Evolutionary conservation across 345 rosid species (phyloP).

Genomic region (Schrenkiella parvula): DNA sequence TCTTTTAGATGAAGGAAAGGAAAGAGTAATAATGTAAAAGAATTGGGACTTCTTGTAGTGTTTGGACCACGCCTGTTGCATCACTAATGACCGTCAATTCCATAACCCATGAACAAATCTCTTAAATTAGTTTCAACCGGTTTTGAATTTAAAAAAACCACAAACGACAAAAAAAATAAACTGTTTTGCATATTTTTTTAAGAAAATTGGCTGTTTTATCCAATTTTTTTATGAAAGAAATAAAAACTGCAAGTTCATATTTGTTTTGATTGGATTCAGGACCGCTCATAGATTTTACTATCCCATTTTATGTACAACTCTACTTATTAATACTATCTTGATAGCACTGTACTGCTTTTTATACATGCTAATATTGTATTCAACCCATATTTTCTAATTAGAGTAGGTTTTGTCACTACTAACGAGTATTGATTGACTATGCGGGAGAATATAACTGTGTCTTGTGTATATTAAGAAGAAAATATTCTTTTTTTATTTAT

Average conservation of each 20-base stretch:
- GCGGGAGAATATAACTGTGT: background rate
- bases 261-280: no score
- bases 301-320: no score
- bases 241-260: no score
- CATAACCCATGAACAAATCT: background rate
- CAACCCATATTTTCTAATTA: background rate
- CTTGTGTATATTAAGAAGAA: background rate
- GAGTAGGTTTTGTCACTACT: background rate
- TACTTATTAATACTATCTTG: no score
- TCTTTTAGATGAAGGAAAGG: background rate
- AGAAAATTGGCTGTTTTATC: no score
- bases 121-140: background rate
- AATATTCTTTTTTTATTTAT: background rate
- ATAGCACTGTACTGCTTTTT: no score
- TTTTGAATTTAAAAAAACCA: no score
- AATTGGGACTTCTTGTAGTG: background rate
- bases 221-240: no score
- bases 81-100: conserved; percentile 15
- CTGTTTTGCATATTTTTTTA: no score
- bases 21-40: conserved; percentile 8
- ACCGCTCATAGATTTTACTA: no score
- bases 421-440: background rate
- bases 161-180: no score
- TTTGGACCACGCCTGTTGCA: conserved; percentile 12
- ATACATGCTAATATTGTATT: no score